Evolutionary conservation across 2,329 filamentous ascomycete species (phyloP), one percentile per base, ranked within the genome.

Genomic region (Sporothrix phasma): DNA sequence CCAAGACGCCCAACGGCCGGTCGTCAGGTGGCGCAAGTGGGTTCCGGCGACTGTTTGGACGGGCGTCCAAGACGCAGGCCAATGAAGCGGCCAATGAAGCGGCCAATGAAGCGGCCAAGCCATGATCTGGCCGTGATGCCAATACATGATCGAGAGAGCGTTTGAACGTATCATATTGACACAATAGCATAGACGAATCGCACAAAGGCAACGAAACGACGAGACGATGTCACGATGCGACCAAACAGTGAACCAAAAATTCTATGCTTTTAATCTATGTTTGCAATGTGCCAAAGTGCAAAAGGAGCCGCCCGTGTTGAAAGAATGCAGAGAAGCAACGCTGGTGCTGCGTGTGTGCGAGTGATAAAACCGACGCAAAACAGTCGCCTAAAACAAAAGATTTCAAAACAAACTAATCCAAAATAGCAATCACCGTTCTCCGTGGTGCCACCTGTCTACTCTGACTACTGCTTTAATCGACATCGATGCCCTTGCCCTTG

Each of bases 21-120:
- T 51, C 49, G 7, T 62, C 61, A 17, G 47, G 61, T 7, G 53
- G 58, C 3, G 41, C 47, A 11, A 61, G 67, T 37, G 64, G 66
- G 1, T 61, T 70, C 26, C 64, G 69, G 47, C 64, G 69, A 15
- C 58, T 70, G 5, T 69, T 70, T 60, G 64, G 67, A 5, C 65
- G 68, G 46, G 46, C 61, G 8, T 51, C 46, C 2, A 43, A 41
- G 46, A 45, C 46, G 22, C 8, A 39, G 7, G 56, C 45, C 56
- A 59, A 59, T 7, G 56, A 59, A 6, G 24, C 22, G 7, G 39
- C 56, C 17, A 59, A 45, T 15, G 56, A 59, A 6, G 24, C 22
- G 7, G 39, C 56, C 17, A 59, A 45, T 15, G 56, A 59, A 6
- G 24, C 22, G 7, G 39, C 56, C 17, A 43, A n/a, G 10, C 2